Base-by-base conservation (phyloP, 2,329 filamentous ascomycete genomes). In the Pseudopithomyces chartarum region DNA sequence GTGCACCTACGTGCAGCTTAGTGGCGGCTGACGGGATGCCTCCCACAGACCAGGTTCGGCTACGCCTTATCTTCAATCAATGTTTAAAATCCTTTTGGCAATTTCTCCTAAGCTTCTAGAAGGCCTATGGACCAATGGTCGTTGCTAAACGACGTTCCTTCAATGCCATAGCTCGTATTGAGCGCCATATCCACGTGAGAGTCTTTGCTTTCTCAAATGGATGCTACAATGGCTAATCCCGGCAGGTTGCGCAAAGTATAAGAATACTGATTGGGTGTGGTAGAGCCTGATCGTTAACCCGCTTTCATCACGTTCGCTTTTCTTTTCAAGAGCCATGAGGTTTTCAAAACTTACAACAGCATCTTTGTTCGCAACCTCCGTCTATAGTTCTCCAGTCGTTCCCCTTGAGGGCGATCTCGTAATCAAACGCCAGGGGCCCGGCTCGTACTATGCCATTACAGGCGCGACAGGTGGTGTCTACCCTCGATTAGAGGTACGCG, bases 401-500 rank as follows among this genome's bases (percentile, higher is more conserved):
- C 12, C 22, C 36, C 15, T 43, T 26, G 53, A 34, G 33, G 40
- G 32, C 12, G 38, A 26, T 12, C 17, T 20, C 15, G 26, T 46
- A n/a, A 51, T 44, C 23, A 58, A 53, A 32, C 59, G 61, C 38
- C 62, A 59, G 23, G 52, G 45, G 13, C 57, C 54, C 12, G 59
- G 59, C 7, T 59, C 54, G 6, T 64, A 62, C 44, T 66, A 61
- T 50, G 62, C 66, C 20, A 61, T 70, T 44, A 65, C 63, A 20
- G 67, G 66, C 19, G 57, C 61, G 11, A 58, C 54, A 11, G 60
- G 61, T 2, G 62, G 64, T 20, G 59, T 75, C 6, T 65, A 75
- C 19, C 67, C 72, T 8, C 83, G 91, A 52, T 79, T 81, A 49
- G 89, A 94, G 65, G 83, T 94, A 58, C 80, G 87, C 34, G 78